These are phyloP conservation scores for Leishmania tropica DNA, from an alignment of 208 protist species.

Conservation along the genomic window DNA sequence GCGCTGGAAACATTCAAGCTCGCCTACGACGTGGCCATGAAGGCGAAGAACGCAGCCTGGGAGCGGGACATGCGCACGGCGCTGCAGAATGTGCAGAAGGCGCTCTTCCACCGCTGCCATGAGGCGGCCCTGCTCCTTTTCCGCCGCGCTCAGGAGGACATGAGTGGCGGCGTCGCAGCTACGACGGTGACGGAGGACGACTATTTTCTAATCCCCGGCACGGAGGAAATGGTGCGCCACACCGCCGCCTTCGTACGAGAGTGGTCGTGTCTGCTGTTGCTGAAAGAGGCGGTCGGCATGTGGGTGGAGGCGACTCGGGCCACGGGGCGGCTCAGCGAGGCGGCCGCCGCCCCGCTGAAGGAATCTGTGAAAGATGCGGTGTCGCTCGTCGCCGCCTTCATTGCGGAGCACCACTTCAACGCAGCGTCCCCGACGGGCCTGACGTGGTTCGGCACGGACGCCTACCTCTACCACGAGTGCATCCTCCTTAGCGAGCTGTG, in stretches of 20 bases:
- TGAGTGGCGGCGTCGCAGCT: background rate
- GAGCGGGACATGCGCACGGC: conserved; percentile 75
- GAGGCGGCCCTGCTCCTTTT: conserved; percentile 83
- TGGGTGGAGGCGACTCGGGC: conserved; percentile 74
- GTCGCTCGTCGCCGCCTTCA: conserved; percentile 64
- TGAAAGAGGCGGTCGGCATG: conserved; percentile 85
- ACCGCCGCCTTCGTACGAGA: conserved; percentile 78
- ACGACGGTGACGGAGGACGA: conserved; percentile 67
- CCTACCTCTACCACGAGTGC: conserved; percentile 83
- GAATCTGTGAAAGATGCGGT: conserved; percentile 62
- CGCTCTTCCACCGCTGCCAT: conserved; percentile 87
- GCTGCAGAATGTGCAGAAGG: conserved; percentile 76
- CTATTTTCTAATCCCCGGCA: conserved; percentile 79
- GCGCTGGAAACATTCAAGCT: conserved; percentile 70
- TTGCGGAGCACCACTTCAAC: conserved; percentile 67
- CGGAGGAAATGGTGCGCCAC: conserved; percentile 73
- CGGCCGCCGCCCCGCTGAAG: conserved; percentile 38
- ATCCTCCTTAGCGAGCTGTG: conserved; percentile 86
- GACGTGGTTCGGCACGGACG: conserved; percentile 49
- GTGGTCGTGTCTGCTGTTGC: conserved; percentile 80
- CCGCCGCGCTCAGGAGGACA: conserved; percentile 50
- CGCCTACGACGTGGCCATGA: conserved; percentile 75
- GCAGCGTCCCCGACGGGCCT: conserved; percentile 29
- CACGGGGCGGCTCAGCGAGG: conserved; percentile 57
- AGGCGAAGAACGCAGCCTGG: conserved; percentile 89